These are phyloP conservation scores for Dacryopinax primogenitus DNA, from an alignment of 768 basidiomycete genomes.

Conservation along the genomic window DNA sequence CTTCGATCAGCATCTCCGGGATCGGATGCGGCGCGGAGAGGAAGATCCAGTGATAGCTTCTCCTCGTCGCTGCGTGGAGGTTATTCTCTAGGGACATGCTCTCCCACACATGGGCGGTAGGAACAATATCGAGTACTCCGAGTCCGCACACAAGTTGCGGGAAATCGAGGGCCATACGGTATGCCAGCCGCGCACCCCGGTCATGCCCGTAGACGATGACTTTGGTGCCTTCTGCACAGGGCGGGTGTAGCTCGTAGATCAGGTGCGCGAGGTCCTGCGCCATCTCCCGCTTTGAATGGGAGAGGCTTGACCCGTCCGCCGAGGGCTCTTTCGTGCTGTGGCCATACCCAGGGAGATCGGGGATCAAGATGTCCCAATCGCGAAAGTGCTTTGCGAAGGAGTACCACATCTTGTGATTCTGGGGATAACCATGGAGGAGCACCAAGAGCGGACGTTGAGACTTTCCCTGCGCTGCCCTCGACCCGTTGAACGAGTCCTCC, in stretches of 20 bases:
- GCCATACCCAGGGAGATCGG: slow-evolving; percentile 20
- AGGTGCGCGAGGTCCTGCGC: slow-evolving; percentile 17
- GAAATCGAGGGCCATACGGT: slow-evolving; percentile 17
- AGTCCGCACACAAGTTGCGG: slow-evolving; percentile 17
- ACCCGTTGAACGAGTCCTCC: background rate
- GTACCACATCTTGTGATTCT: slow-evolving; percentile 19
- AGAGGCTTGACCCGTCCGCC: slow-evolving; percentile 10
- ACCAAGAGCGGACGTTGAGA: slow-evolving; percentile 13
- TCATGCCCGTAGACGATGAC: slow-evolving; percentile 19
- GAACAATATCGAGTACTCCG: slow-evolving; percentile 18
- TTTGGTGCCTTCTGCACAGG: slow-evolving; percentile 7
- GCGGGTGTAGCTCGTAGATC: slow-evolving; percentile 11
- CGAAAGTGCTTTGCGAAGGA: slow-evolving; percentile 12
- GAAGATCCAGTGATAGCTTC: slow-evolving; percentile 18
- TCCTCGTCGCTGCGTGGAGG: slow-evolving; percentile 15
- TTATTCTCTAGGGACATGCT: slow-evolving; percentile 15
- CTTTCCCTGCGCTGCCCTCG: background rate
- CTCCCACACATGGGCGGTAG: slow-evolving; percentile 16
- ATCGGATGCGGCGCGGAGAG: slow-evolving; percentile 17
- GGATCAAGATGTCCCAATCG: slow-evolving; percentile 15
- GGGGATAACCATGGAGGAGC: slow-evolving; percentile 20
- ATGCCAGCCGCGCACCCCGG: slow-evolving; percentile 18
- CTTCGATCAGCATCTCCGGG: slow-evolving; percentile 17
- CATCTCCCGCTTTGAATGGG: slow-evolving; percentile 17
- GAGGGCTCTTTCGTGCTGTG: slow-evolving; percentile 15